A percentile compares a stretch with the other conserved stretches of the same genome.
Conservation (phyloP, 257 asterid genomes). For the Capsicum pubescens region DNA sequence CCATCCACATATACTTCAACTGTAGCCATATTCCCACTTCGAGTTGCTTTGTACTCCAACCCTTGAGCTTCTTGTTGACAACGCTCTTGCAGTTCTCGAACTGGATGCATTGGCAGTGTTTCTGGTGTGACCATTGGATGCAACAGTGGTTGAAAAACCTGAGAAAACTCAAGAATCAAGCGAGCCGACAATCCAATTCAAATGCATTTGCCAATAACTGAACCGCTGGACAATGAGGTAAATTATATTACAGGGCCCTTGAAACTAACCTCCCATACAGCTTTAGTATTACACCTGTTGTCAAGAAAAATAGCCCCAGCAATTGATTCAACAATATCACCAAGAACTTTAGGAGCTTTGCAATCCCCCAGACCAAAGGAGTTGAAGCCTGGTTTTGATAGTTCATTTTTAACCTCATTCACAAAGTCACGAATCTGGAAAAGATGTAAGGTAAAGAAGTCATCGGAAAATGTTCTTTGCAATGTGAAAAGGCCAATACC, state of each 20-base stretch:
- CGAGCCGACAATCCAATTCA: slow-evolving; percentile 1
- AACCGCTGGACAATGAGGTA: slow-evolving; percentile 23
- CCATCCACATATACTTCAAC: slow-evolving; percentile 94
- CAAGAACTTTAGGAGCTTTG: slow-evolving; percentile 99
- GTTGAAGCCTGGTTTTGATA: slow-evolving; percentile 80
- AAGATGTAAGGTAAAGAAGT: slow-evolving; percentile 20
- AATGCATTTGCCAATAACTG: slow-evolving; percentile 19
- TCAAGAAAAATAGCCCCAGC: slow-evolving; percentile 99
- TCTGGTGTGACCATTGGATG: slow-evolving; percentile 98
- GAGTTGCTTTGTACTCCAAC: slow-evolving; percentile 84
- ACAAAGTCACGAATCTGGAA: slow-evolving; percentile 89
- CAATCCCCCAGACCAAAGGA: slow-evolving; percentile 98
- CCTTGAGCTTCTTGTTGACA: slow-evolving; percentile 99
- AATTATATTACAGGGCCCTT: neutral
- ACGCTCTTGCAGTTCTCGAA: slow-evolving; percentile 94
- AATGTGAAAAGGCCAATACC: neutral
- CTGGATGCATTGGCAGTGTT: slow-evolving; percentile 99
- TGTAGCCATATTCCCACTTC: slow-evolving; percentile 84
- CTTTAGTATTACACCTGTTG: slow-evolving; percentile 73
- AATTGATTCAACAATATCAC: slow-evolving; percentile 95
- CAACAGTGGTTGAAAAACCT: slow-evolving; percentile 95
- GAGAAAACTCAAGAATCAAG: slow-evolving; percentile 20
- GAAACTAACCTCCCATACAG: slow-evolving; percentile 84
- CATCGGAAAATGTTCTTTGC: neutral
- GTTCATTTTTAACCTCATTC: slow-evolving; percentile 78